Base-by-base conservation (phyloP, 2,329 filamentous ascomycete species). In the Aspergillus latus region DNA sequence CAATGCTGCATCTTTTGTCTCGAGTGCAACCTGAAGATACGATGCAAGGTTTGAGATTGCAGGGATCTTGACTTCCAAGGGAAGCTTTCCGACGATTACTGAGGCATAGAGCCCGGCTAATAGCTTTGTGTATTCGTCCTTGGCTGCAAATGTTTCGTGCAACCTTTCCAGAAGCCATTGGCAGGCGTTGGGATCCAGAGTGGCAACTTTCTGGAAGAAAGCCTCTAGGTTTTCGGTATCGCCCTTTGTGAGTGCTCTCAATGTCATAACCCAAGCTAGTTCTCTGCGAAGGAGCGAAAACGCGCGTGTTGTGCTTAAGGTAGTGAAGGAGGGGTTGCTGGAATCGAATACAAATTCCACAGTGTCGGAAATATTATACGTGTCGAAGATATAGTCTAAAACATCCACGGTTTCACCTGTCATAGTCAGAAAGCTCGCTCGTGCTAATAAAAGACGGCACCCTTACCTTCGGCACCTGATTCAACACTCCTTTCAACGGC, bases 251-350 rank as follows among this genome's bases (percentile, higher is more conserved):
- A 73, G 59, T 51, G 65, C 54, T 16, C 58, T 66, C 55, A 74
- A 43, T 8, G 66, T 52, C 2, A 54, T 59, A 34, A 64, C 64
- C 72, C 72, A 74, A 4, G 69, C 59, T 9, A 74, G 61, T 6
- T 66, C 66, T 55, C 72, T 71, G 40, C 72, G 64, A 11, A 74
- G 67, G 8, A 75, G 64, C 21, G 73, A 72, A 16, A 66, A 68
- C 15, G 71, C 66, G 28, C 72, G 69, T 16, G 64, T 70, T 21
- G 59, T 62, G 46, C 63, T 71, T 8, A 64, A 51, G 3, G 70
- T 64, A 7, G 62, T 67, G 62, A 66, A 71, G 1, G 62, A 64
- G 11, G 60, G 43, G 30, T 65, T 43, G 3, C 66, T 66, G 13
- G 62, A 61, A 39, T 72, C 64, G 21, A 72, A 67, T 1, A 67